Evolutionary conservation across 495 filamentous ascomycete species (phyloP).

Genomic region (Lepraria neglecta): DNA sequence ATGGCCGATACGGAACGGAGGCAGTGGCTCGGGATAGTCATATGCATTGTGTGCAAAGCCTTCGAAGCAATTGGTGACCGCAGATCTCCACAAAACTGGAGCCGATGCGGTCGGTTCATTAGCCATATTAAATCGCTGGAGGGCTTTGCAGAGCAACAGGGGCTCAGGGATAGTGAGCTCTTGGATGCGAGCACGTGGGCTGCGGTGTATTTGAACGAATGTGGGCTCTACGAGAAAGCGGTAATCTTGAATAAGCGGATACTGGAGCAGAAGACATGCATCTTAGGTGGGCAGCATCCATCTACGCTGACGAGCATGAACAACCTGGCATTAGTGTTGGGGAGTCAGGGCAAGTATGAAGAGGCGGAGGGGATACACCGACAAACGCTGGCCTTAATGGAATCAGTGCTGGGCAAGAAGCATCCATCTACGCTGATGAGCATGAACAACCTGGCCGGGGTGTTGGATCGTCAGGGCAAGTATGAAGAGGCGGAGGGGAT

Average conservation of each 20-base stretch:
- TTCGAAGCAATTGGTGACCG: conserved; percentile 17
- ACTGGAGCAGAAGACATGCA: conserved; percentile 5
- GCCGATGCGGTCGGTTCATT: conserved; percentile 19
- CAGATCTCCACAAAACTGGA: conserved; percentile 16
- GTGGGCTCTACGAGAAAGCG: conserved; percentile 21
- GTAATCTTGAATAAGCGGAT: conserved; percentile 5
- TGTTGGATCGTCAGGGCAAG: too few species aligned
- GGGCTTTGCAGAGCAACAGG: conserved; percentile 19
- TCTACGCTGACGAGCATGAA: conserved; percentile 30
- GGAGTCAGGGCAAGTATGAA: conserved; percentile 28
- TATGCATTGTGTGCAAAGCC: conserved; percentile 17
- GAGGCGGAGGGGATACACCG: too few species aligned
- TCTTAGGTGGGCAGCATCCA: too few species aligned
- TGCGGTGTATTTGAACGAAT: conserved; percentile 16
- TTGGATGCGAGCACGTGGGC: conserved; percentile 21
- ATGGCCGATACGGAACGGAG: conserved; percentile 12
- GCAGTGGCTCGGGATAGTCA: conserved; percentile 17
- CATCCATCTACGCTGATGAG: too few species aligned
- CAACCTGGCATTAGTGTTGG: conserved; percentile 32
- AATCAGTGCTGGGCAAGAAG: too few species aligned
- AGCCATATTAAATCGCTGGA: conserved; percentile 22
- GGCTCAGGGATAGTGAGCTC: conserved; percentile 4
- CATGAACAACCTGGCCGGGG: too few species aligned
- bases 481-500: too few species aligned
- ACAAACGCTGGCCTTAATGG: too few species aligned